Percentiles rank a stretch among this genome's conserved stretches.
phyloP scores from a whole-genome alignment of 345 rosid species.

The Brassica napus region Da-Ae NC_063448.1:11432501-11433000 shows the following conservation, averaged over 20 bases:
- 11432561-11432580: background rate
- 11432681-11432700: slow-evolving; percentile 44
- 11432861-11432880: slow-evolving; percentile 22
- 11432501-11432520: slow-evolving; percentile 64
- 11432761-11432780: no score
- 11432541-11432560: background rate
- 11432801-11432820: no score
- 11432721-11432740: slow-evolving; percentile 15
- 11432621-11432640: slow-evolving; percentile 85
- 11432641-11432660: slow-evolving; percentile 60
- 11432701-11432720: slow-evolving; percentile 43
- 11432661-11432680: slow-evolving; percentile 44
- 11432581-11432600: background rate
- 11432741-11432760: no score
- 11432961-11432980: slow-evolving; percentile 8
- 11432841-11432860: slow-evolving; percentile 9
- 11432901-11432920: slow-evolving; percentile 21
- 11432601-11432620: slow-evolving; percentile 60
- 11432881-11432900: slow-evolving; percentile 16
- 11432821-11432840: no score
- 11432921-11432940: slow-evolving; percentile 8
- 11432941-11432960: slow-evolving; percentile 30
- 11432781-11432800: no score
- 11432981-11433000: background rate
- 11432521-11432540: slow-evolving; percentile 74